Base-by-base conservation (phyloP, 129 eudicot genomes). In the Lactuca saligna region DNA sequence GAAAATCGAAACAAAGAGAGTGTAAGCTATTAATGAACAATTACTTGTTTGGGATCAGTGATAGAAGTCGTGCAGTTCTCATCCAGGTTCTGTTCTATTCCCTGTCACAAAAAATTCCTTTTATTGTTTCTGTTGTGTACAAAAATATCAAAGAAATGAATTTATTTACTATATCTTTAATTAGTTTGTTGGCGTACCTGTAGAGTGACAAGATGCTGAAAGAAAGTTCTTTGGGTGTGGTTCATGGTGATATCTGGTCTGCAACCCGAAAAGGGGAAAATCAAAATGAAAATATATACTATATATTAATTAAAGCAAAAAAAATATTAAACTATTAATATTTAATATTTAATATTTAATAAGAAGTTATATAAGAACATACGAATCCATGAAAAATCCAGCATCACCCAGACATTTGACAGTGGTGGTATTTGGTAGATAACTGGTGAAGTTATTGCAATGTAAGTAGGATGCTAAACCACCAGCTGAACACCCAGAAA, bases 401-500 rank as follows among this genome's bases (percentile, higher is more conserved):
- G 96, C 99, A 54, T 94, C 99, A 44, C 99, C 92, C 42, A 94
- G 76, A 65, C 99, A 94, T 82, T 94, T 94, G 13, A 94, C 94
- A 17, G 75, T 77, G 14, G 99, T 74, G 70, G 87, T 77, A 51
- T 72, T 37, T 17, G 99, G 99, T 73, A 94, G 81, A 72, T 87
- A 85, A 25, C 51, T 72, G 37, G 80, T 57, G 81, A 94, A 90
- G 80, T 73, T 77, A 65, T 90, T 91, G 70, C 99, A 94, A 72
- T 94, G 99, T 74, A 85, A 80, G 71, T 85, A 89, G 55, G 88
- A 57, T 7, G 97, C 89, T 77, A 94, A 69, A 51, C 99, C 99
- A 17, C 99, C 99, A 59, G 99, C 99, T 3, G 99, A 94, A 78
- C 99, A 94, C 54, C 99, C 99, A 5, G 97, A 90, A 54, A 94